Base-by-base conservation (phyloP, 2,329 filamentous ascomycete species). In the Alternaria postmessia region DNA sequence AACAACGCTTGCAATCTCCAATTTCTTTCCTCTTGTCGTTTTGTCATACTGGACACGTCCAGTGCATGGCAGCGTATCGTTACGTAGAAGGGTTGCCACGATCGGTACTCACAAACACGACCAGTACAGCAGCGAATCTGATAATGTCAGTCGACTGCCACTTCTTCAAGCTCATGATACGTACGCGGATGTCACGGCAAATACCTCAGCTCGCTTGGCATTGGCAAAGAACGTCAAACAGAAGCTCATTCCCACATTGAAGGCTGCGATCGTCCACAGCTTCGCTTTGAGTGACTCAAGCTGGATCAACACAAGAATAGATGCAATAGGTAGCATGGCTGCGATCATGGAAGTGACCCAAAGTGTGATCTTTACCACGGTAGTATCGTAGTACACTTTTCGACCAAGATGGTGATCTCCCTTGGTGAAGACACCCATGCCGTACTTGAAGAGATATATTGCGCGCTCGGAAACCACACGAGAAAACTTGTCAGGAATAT, bases 101-200 rank as follows among this genome's bases (percentile, higher is more conserved):
- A 30, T 49, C 51, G 3, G 56, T 49, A 28, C 46, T 42, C 26
- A 59, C 46, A 12, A 60, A 60, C 8, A 60, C 53, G 6, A 54
- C 52, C 16, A 44, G 52, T 18, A 60, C 52, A 20, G 57, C 57
- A 52, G 52, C 46, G 34, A 60, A 60, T 1, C 46, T 60, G 30
- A n/a, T 22, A 49, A 6, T 3, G 14, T 51, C 38, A 59, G 51
- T 43, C 12, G 11, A 2, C 20, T 12, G 39, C 6, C 20, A 30
- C 7, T 11, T 8, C 5, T 2, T 11, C 4, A 12, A 1, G 20
- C 3, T 7, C 9, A 24, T 20, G 8, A 12, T 6, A 63, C 71
- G 54, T 65, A 75, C 71, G 68, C 69, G 36, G 71, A 65, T 4
- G 67, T 70, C 6, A 74, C 60, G 9, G 71, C 65, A 52, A 75